Evolutionary conservation across 2,329 filamentous ascomycete genomes (phyloP).

Genomic region (Exserohilum turcica): DNA sequence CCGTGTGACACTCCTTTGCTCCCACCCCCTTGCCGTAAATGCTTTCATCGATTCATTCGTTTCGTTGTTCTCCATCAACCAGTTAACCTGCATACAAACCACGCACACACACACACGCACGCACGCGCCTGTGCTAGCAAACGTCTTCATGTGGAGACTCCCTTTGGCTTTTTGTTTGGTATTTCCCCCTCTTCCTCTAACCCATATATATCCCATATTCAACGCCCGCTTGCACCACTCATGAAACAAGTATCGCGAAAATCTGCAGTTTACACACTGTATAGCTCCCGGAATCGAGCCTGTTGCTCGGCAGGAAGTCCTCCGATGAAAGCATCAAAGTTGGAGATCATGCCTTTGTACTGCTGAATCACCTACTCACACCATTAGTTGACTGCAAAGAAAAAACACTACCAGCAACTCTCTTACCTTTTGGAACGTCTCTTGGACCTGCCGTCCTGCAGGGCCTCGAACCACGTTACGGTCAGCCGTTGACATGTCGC

Average conservation of each 20-base stretch:
- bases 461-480: slow-evolving; percentile 61
- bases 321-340: slow-evolving; percentile 58
- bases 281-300: slow-evolving; percentile 51
- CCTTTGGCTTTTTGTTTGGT: slow-evolving; percentile 28
- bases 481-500: slow-evolving; percentile 75
- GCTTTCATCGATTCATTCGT: slow-evolving; percentile 22
- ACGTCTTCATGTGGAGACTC: no score
- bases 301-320: slow-evolving; percentile 53
- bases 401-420: no score
- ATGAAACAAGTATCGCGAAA: slow-evolving; percentile 18
- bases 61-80: not conserved
- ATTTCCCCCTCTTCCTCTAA: slow-evolving; percentile 35
- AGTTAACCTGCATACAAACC: slow-evolving; percentile 5
- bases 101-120: no score
- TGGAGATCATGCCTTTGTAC: slow-evolving; percentile 61
- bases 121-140: no score
- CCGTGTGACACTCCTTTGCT: slow-evolving; percentile 23
- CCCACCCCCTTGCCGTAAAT: slow-evolving; percentile 25
- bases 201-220: slow-evolving; percentile 18
- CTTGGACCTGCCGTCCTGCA: slow-evolving; percentile 65
- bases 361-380: slow-evolving; percentile 53
- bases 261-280: slow-evolving; percentile 38
- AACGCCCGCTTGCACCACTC: slow-evolving; percentile 34
- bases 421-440: slow-evolving; percentile 71
- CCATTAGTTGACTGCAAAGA: slow-evolving; percentile 17